Evolutionary conservation across 192 early-diverging fungal genomes (phyloP), one percentile per base, ranked within the genome.

Genomic region (Podila minutissima): DNA sequence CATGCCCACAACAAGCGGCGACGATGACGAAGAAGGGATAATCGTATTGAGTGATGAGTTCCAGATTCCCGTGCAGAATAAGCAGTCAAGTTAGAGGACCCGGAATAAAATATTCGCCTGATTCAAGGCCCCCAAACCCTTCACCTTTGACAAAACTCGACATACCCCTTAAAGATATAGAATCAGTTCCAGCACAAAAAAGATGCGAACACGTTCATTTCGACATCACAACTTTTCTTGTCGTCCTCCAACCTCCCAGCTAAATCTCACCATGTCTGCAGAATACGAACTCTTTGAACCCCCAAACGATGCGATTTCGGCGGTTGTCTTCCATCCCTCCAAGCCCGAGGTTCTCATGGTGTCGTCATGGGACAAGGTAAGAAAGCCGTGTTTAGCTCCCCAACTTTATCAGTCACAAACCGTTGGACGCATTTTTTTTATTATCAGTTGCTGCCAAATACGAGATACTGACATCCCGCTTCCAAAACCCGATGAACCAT

Each of bases 281-380:
- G 77, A 94, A 82, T 91, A 87, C 73, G 92, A 97, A 85, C 88
- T 98, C 26, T 67, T 73, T 67, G 90, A 94, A 66, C 91, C 96
- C 19, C 97, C 97, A 33, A 83, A 77, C 19, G 97, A 98, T 84
- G 96, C 92, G 17, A 95, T 99, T 69, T 93, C 95, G 5, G 73
- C 83, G 12, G 72, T 99, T 2, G 79, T 68, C 2, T 99, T 97
- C 74, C 84, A 88, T 69, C 90, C 91, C n/a, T 82, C 82, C 11
- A 89, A 93, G 46, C 86, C 90, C 24, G 75, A 76, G 24, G 78
- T 90, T 17, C 86, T 99, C 24, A 87, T 96, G 37, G 94, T 90
- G 20, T 90, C 93, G 20, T 95, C 94, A 49, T 99, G 98, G 98
- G 97, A 99, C 77, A 91, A 91, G 83, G 94, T 95, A 85, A 57